phyloP scores from a whole-genome alignment of 768 basidiomycete species.

The Exsudoporus frostii region DNA sequence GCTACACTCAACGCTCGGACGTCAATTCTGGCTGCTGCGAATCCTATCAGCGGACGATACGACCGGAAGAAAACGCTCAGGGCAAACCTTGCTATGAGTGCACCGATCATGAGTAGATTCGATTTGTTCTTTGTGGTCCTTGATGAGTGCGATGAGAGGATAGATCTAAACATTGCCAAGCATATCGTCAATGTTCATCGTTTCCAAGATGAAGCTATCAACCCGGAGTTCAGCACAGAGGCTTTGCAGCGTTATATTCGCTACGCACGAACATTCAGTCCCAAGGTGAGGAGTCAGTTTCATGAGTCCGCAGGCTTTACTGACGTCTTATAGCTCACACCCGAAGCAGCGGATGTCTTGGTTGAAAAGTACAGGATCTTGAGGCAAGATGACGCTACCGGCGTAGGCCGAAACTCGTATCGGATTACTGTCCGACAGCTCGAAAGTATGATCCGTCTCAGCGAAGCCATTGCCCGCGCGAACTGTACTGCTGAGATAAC shows the following conservation, averaged over 20 bases:
- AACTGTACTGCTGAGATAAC: constrained; percentile 98
- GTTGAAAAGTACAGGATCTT: constrained; percentile 94
- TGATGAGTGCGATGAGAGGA: constrained; percentile 93
- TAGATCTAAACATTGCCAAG: constrained; percentile 88
- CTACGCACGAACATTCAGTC: constrained; percentile 95
- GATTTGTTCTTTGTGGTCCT: constrained; percentile 98
- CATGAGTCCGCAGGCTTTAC: neutral
- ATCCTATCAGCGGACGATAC: constrained; percentile 95
- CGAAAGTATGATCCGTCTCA: constrained; percentile 97
- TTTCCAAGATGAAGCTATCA: constrained; percentile 90
- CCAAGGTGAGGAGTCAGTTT: constrained; percentile 58
- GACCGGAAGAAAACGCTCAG: constrained; percentile 90
- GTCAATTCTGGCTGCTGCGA: constrained; percentile 95
- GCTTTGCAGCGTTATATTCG: constrained; percentile 95
- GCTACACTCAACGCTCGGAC: constrained; percentile 97
- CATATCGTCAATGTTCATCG: constrained; percentile 98
- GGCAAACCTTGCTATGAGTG: constrained; percentile 95
- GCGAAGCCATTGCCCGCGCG: constrained; percentile 95
- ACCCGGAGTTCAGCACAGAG: constrained; percentile 97
- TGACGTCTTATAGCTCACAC: constrained; percentile 64
- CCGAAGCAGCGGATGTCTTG: constrained; percentile 86
- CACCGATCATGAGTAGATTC: constrained; percentile 98
- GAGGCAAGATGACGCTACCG: constrained; percentile 88
- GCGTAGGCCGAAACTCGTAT: constrained; percentile 87
- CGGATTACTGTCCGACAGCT: constrained; percentile 97